Conservation (phyloP, 1,139 yeast genomes). For the Geotrichum klebahnii region DNA sequence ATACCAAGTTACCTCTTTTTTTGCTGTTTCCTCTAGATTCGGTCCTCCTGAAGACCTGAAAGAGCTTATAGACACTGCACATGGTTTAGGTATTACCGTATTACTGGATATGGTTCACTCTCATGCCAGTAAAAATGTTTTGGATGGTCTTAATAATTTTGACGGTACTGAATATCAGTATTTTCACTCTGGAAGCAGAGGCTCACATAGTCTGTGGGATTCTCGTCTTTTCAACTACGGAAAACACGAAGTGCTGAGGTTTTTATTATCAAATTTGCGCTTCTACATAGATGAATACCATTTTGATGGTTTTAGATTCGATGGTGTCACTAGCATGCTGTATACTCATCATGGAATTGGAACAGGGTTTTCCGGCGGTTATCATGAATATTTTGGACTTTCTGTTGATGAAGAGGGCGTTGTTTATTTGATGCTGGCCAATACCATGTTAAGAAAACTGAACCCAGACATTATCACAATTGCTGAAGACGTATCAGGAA, state of each 20-base stretch:
- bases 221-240: constrained; percentile 89
- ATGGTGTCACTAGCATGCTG: constrained; percentile 93
- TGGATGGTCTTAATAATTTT: constrained; percentile 87
- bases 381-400: constrained; percentile 82
- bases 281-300: constrained; percentile 76
- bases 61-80: constrained; percentile 88
- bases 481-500: constrained; percentile 96
- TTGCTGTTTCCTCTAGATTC: constrained; percentile 81
- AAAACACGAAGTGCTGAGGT: constrained; percentile 82
- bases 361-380: constrained; percentile 84
- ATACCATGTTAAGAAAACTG: constrained; percentile 60
- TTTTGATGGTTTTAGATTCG: constrained; percentile 94
- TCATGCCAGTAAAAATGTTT: constrained; percentile 90
- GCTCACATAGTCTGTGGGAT: constrained; percentile 91
- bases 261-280: constrained; percentile 80
- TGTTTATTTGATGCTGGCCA: constrained; percentile 82
- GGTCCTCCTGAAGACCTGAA: constrained; percentile 95
- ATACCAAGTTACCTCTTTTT: constrained; percentile 88
- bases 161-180: constrained; percentile 95
- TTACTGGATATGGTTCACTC: constrained; percentile 91
- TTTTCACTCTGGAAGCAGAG: constrained; percentile 83
- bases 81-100: constrained; percentile 79
- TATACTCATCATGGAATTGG: constrained; percentile 90
- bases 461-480: constrained; percentile 63
- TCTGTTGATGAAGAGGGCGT: constrained; percentile 84